Percentiles rank a stretch among this genome's conserved stretches.
Conservation (phyloP, 2,329 filamentous ascomycete genomes). For the Incumbomyces lentus region DNA sequence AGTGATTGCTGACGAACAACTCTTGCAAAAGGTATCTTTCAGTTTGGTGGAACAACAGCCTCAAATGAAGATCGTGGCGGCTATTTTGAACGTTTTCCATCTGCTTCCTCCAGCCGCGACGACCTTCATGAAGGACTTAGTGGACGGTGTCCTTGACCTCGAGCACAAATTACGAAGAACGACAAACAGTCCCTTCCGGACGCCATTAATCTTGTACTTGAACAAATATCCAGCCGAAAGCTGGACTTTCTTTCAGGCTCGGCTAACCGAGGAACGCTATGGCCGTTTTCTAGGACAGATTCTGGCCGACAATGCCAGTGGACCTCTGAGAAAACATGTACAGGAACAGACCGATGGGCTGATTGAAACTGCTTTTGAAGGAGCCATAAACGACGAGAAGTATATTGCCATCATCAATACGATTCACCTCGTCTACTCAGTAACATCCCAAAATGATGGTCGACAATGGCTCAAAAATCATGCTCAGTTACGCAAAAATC, state of each 20-base stretch:
- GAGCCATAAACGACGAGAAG: conserved; percentile 54
- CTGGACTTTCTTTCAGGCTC: conserved; percentile 67
- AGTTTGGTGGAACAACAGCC: conserved; percentile 85
- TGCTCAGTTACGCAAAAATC: conserved; percentile 46
- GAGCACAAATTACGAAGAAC: conserved; percentile 79
- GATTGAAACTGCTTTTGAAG: conserved; percentile 53
- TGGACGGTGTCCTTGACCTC: conserved; percentile 80
- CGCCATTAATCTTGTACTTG: conserved; percentile 82
- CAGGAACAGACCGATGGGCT: conserved; percentile 63
- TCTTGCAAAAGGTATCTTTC: conserved; percentile 84
- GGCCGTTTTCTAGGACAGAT: conserved; percentile 87
- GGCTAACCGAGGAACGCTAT: conserved; percentile 73
- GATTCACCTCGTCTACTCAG: conserved; percentile 71
- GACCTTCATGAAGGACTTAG: conserved; percentile 79
- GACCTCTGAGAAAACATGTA: conserved; percentile 62
- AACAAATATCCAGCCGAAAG: conserved; percentile 87
- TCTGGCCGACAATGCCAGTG: conserved; percentile 64
- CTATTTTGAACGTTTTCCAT: conserved; percentile 94
- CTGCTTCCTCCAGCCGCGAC: conserved; percentile 84
- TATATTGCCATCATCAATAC: conserved; percentile 77
- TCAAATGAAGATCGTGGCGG: conserved; percentile 88
- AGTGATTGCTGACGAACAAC: conserved; percentile 68
- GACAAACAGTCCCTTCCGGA: conserved; percentile 80
- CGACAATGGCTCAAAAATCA: conserved; percentile 56
- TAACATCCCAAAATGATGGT: conserved; percentile 56